Conservation (phyloP, 441 rosid genomes). For the Adansonia rubrostipa region DNA sequence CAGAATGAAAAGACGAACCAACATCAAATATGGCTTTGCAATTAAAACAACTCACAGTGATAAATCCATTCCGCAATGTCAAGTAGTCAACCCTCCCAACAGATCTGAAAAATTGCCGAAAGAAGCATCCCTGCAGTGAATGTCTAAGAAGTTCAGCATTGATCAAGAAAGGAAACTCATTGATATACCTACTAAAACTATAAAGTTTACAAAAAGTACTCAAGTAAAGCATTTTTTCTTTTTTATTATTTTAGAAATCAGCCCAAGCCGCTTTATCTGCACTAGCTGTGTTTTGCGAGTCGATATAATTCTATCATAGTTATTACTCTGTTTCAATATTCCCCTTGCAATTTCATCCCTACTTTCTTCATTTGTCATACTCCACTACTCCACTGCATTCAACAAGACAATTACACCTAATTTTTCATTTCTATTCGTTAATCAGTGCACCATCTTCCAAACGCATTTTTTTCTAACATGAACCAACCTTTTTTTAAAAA, state of each 20-base stretch:
- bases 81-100: conserved; percentile 79
- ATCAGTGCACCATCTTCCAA: conserved; percentile 7
- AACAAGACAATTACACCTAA: not conserved
- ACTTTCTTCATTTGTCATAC: not conserved
- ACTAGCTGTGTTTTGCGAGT: not conserved
- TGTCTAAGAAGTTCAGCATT: conserved; percentile 11
- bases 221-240: not conserved
- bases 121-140: conserved; percentile 78
- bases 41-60: conserved; percentile 55
- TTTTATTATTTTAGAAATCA: not conserved
- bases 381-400: not conserved
- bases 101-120: conserved; percentile 84
- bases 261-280: conserved; percentile 2
- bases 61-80: conserved; percentile 86
- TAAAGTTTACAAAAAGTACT: not conserved
- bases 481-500: not conserved
- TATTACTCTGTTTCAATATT: not conserved
- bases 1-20: conserved; percentile 4
- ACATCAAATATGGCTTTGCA: conserved; percentile 14
- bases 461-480: not conserved
- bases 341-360: too few species aligned
- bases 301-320: not conserved
- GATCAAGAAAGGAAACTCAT: not conserved
- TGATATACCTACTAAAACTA: not conserved
- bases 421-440: not conserved